Percentiles rank a stretch among this genome's conserved stretches.
phyloP scores from a whole-genome alignment of 1,284 basidiomycete genomes.

The Ceratobasidium theobromae region DNA sequence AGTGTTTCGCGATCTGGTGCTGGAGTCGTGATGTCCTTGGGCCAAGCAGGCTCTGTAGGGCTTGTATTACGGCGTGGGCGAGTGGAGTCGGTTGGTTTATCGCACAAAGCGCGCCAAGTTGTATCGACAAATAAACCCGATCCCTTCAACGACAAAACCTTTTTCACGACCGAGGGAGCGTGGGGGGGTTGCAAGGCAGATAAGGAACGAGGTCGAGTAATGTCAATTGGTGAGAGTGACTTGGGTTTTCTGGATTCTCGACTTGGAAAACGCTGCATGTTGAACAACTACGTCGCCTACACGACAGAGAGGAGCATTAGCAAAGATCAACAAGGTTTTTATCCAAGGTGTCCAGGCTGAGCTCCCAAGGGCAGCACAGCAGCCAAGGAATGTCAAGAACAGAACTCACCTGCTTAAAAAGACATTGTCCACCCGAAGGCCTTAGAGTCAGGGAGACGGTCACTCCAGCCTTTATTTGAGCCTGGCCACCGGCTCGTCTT shows the following conservation, averaged over 20 bases:
- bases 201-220: background rate
- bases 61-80: constrained; percentile 14
- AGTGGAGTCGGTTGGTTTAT: constrained; percentile 11
- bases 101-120: constrained; percentile 7
- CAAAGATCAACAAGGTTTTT: background rate
- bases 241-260: constrained; percentile 1
- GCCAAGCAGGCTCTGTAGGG: background rate
- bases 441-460: background rate
- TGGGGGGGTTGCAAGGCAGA: constrained; percentile 12
- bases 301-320: constrained; percentile 18
- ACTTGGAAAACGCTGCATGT: constrained; percentile 9
- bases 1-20: background rate
- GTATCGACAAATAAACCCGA: background rate
- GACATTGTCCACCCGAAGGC: constrained; percentile 9
- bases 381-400: background rate
- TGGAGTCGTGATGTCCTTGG: constrained; percentile 4
- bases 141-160: constrained; percentile 4
- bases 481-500: background rate
- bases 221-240: background rate
- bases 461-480: constrained; percentile 3
- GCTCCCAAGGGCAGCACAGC: constrained; percentile 4
- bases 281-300: constrained; percentile 3
- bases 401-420: constrained; percentile 26
- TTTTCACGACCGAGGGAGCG: constrained; percentile 12
- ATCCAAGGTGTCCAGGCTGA: constrained; percentile 4